Base-by-base conservation (phyloP, 2,329 filamentous ascomycete species). In the Lojkania enalia region DNA sequence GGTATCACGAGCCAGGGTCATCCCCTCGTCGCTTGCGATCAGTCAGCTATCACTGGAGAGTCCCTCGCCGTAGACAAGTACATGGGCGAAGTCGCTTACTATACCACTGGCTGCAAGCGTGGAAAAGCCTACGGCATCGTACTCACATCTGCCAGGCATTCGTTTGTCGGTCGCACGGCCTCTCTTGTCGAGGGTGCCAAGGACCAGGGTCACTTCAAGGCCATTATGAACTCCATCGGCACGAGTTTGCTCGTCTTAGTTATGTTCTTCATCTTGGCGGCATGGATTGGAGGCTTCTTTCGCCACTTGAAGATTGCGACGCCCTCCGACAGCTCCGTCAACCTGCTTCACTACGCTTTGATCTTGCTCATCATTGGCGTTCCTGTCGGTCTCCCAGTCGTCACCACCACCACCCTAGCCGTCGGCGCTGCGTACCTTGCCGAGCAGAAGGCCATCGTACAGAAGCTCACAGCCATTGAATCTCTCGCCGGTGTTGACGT, bases 381-480 rank as follows among this genome's bases (percentile, higher is more conserved):
- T 19, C 86, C 86, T 47, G 86, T 89, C 73, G 90, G 90, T 85
- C 88, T 95, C 55, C 90, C 90, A 49, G 90, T 88, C 60, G 90
- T 95, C 75, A 89, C 95, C 49, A 95, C 90, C 62, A 95, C 90
- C 60, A 95, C 90, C 67, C 94, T 95, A 89, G 90, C 90, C 69
- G 90, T 95, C 70, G 90, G 90, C 76, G 90, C 90, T 55, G 87
- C 89, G 53, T 94, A 94, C 73, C 83, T 95, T 48, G 90, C 90
- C 64, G 91, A 90, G 80, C 91, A 92, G 80, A 84, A 91, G 77
- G 90, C 90, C 42, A 95, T 95, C 57, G 90, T 95, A 56, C 90
- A 95, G 77, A 95, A 92, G 78, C 84, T 95, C 41, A 90, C 86
- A 23, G 90, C 90, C 55, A 95, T 95, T 52, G 90, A 95, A 78